Base-by-base conservation (phyloP, 1,284 basidiomycete genomes). In the Cutaneotrichosporon mucoides region DNA sequence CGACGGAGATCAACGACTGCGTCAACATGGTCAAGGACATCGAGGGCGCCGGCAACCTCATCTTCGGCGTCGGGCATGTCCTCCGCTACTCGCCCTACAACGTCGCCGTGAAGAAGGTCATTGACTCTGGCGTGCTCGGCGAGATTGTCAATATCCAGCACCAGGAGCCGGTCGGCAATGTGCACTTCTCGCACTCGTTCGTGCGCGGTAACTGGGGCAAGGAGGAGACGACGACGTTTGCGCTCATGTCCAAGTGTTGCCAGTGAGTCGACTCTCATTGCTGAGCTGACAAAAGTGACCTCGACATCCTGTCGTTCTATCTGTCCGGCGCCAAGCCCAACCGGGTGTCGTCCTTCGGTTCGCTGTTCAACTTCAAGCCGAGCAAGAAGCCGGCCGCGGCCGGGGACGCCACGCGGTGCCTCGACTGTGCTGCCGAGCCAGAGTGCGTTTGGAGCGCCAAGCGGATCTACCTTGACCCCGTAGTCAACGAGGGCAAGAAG, bases 41-140 rank as follows among this genome's bases (percentile, higher is more conserved):
- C 33, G 84, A 84, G 72, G 82, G 85, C 3, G 37, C 46, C 4
- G 81, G 53, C 15, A 53, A 45, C 5, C 52, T 85, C 52, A 86
- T 92, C 62, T 92, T 92, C 78, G 90, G 88, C 16, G 85, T 90
- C 81, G 88, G 90, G 1, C 90, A 93, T 69, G 90, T 92, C 0
- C 79, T 93, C 70, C 84, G 90, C 15, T 93, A 92, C 75, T 90
- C 89, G 2, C 88, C 89, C 1, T 93, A 92, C 74, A 87, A 81
- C 73, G 80, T 81, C 66, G 87, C 86, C 37, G 79, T 92, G 58
- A 84, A 85, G 34, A 81, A 86, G 49, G 81, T 89, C 41, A 81
- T 92, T 56, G 84, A 83, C 44, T 89, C 88, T 10, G 85, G 87
- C 2, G 73, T 75, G 11, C 81, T 92, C 2, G 90, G 90, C 6